phyloP scores from a whole-genome alignment of 495 filamentous ascomycete species.

The Pseudomonodictys pantanalensis region DNA sequence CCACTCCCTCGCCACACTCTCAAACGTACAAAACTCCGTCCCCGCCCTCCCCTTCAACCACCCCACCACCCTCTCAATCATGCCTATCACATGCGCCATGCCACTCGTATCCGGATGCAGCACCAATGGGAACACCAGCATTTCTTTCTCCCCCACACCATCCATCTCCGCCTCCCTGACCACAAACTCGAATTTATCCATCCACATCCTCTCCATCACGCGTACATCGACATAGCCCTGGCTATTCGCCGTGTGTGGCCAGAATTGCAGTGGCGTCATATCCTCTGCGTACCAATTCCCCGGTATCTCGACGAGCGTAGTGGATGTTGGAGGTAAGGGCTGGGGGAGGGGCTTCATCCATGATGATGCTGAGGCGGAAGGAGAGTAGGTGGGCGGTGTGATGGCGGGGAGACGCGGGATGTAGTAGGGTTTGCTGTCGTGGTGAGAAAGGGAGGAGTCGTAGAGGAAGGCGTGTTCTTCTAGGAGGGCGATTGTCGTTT shows the following conservation, averaged over 20 bases:
- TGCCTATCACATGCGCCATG: slow-evolving; percentile 60
- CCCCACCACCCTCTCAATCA: slow-evolving; percentile 54
- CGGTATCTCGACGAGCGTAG: slow-evolving; percentile 52
- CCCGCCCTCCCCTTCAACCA: slow-evolving; percentile 51
- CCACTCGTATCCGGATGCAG: slow-evolving; percentile 62
- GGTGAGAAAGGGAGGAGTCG: slow-evolving; percentile 54
- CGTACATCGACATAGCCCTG: slow-evolving; percentile 54
- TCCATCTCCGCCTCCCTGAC: slow-evolving; percentile 34
- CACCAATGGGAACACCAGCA: slow-evolving; percentile 49
- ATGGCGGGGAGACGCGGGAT: slow-evolving; percentile 50
- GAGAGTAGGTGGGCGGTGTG: slow-evolving; percentile 50
- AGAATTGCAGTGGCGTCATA: slow-evolving; percentile 56
- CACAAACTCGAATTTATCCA: slow-evolving; percentile 49
- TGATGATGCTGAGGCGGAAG: slow-evolving; percentile 42
- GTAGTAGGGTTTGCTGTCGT: slow-evolving; percentile 55
- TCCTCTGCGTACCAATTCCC: slow-evolving; percentile 59
- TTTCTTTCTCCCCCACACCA: slow-evolving; percentile 34
- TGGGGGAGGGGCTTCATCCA: slow-evolving; percentile 58
- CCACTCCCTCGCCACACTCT: slow-evolving; percentile 45
- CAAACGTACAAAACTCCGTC: slow-evolving; percentile 49
- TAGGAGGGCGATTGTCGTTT: slow-evolving; percentile 53
- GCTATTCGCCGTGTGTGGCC: slow-evolving; percentile 50
- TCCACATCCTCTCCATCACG: slow-evolving; percentile 56
- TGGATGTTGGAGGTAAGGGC: slow-evolving; percentile 31
- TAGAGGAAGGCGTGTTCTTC: slow-evolving; percentile 58